Conservation (phyloP, 2,329 filamentous ascomycete genomes). For the Xylariomycetidae sp. region DNA sequence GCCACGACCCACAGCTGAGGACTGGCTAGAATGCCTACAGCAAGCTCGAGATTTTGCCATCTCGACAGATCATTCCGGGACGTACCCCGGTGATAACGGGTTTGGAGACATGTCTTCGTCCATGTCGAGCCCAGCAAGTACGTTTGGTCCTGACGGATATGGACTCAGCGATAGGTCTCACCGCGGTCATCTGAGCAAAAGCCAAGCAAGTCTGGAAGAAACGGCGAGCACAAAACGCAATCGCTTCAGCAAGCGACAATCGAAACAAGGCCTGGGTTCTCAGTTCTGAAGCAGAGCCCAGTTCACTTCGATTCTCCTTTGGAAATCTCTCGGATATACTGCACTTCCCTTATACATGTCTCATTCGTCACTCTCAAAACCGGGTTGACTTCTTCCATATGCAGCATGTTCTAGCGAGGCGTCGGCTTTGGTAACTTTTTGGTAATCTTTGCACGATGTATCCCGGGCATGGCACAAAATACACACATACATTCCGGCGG, state of each 20-base stretch:
- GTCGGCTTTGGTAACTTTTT: constrained; percentile 27
- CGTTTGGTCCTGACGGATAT: constrained; percentile 55
- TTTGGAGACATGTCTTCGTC: constrained; percentile 66
- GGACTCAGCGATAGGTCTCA: constrained; percentile 46
- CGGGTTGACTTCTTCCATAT: constrained; percentile 23
- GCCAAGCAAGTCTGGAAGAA: constrained; percentile 52
- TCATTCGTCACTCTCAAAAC: too few relatives aligned
- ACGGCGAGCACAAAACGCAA: constrained; percentile 48
- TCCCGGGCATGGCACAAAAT: constrained; percentile 21
- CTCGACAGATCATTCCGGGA: constrained; percentile 63
- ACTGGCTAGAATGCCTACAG: constrained; percentile 89
- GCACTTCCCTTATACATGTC: too few relatives aligned
- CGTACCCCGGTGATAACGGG: constrained; percentile 62
- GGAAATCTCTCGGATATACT: too few relatives aligned
- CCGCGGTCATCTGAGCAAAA: constrained; percentile 56
- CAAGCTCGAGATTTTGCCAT: constrained; percentile 79
- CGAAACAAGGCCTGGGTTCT: constrained; percentile 87
- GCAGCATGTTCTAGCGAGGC: constrained; percentile 30
- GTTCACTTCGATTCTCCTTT: too few relatives aligned
- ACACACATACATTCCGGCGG: too few relatives aligned
- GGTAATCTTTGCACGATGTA: constrained; percentile 21
- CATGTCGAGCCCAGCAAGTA: constrained; percentile 73
- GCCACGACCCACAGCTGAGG: constrained; percentile 67
- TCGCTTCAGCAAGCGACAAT: constrained; percentile 86
- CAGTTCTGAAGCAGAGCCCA: constrained; percentile 65